Evolutionary conservation across 371 early-diverging fungal species (phyloP).

Genomic region (Batrachochytrium dendrobatidis): DNA sequence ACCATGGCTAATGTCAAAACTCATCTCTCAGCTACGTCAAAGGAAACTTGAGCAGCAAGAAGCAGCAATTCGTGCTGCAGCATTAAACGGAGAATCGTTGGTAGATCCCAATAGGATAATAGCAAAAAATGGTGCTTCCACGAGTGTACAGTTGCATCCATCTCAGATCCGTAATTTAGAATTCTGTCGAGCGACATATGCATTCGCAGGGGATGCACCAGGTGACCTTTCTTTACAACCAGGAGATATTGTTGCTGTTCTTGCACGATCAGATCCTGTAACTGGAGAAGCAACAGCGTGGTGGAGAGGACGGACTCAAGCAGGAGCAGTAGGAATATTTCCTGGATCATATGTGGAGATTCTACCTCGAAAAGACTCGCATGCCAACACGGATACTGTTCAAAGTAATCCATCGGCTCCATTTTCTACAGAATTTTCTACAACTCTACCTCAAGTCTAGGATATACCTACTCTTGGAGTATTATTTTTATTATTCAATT

Average conservation of each 20-base stretch:
- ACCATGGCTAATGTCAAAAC: slow-evolving; percentile 80
- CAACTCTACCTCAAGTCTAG: no score
- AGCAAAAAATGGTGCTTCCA: slow-evolving; percentile 1
- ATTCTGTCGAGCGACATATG: slow-evolving; percentile 80
- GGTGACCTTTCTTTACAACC: slow-evolving; percentile 72
- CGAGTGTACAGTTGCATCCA: slow-evolving; percentile 33
- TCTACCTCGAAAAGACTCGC: slow-evolving; percentile 42
- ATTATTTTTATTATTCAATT: no score
- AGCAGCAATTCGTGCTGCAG: slow-evolving; percentile 37
- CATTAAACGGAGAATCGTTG: slow-evolving; percentile 17
- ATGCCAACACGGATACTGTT: no score
- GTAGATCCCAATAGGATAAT: slow-evolving; percentile 7
- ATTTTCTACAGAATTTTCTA: no score
- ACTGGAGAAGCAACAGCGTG: slow-evolving; percentile 69
- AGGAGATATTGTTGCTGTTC: slow-evolving; percentile 81
- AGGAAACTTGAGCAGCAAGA: slow-evolving; percentile 43
- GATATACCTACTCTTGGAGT: no score
- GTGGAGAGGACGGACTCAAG: slow-evolving; percentile 85
- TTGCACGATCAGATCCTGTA: slow-evolving; percentile 57
- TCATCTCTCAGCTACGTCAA: slow-evolving; percentile 59
- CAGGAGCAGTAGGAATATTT: slow-evolving; percentile 81
- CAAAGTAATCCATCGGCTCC: no score
- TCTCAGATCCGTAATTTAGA: slow-evolving; percentile 58
- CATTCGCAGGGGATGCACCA: slow-evolving; percentile 67
- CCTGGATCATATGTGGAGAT: slow-evolving; percentile 83